phyloP scores from a whole-genome alignment of 352 stramenopile species.

The Globisporangium acanthophoron region DNA sequence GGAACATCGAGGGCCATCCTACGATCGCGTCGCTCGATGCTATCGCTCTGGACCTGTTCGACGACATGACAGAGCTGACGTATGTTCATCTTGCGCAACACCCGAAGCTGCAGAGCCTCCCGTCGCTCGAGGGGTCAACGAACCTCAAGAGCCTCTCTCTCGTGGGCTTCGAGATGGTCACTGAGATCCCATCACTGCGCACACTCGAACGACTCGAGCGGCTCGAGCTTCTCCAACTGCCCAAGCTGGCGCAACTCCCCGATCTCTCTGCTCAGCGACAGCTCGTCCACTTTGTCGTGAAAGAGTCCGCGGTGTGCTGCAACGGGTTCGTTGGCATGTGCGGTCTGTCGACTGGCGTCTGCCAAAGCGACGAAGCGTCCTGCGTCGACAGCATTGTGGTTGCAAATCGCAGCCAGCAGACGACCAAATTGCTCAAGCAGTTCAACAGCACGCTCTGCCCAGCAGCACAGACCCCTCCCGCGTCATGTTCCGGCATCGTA shows the following conservation, averaged over 20 bases:
- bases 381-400: constrained; percentile 1
- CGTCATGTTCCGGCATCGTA: background rate
- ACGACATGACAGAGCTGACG: constrained; percentile 23
- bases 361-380: constrained; percentile 4
- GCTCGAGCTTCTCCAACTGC: constrained; percentile 18
- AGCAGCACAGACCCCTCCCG: background rate
- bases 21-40: constrained; percentile 12
- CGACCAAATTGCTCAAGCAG: background rate
- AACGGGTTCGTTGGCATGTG: constrained; percentile 26
- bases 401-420: background rate
- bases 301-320: constrained; percentile 22
- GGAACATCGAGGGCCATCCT: constrained; percentile 16
- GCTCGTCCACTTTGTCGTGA: constrained; percentile 14
- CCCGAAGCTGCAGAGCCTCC: constrained; percentile 12
- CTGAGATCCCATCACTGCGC: constrained; percentile 18
- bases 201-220: constrained; percentile 16
- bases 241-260: constrained; percentile 17
- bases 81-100: constrained; percentile 30
- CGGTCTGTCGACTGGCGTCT: constrained; percentile 16
- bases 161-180: constrained; percentile 13
- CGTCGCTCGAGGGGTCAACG: constrained; percentile 20
- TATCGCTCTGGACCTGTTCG: constrained; percentile 24
- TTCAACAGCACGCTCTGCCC: constrained; percentile 3
- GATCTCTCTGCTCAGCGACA: constrained; percentile 15
- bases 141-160: constrained; percentile 33